Evolutionary conservation across 2,329 filamentous ascomycete genomes (phyloP).

Genomic region (Colletotrichum somersetense): DNA sequence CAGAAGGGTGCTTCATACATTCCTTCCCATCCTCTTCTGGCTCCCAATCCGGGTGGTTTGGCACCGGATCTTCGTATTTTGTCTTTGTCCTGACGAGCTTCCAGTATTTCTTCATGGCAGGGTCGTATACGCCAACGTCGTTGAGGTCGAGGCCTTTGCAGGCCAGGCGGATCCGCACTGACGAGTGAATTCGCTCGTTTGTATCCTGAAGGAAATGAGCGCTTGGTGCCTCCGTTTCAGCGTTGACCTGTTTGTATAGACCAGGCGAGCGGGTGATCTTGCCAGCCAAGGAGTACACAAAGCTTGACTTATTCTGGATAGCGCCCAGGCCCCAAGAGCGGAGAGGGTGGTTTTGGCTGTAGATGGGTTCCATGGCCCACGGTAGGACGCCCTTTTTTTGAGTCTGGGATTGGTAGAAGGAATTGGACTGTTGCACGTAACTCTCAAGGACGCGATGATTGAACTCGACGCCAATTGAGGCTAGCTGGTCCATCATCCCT

Average conservation of each 20-base stretch:
- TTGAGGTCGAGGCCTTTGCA: constrained; percentile 64
- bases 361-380: constrained; percentile 65
- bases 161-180: constrained; percentile 65
- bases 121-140: constrained; percentile 60
- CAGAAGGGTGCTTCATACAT: constrained; percentile 40
- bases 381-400: constrained; percentile 29
- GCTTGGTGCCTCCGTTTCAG: constrained; percentile 53
- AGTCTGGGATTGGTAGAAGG: constrained; percentile 47
- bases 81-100: constrained; percentile 53
- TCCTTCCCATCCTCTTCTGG: constrained; percentile 45
- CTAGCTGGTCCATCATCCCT: constrained; percentile 71
- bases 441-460: constrained; percentile 56
- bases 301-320: constrained; percentile 55
- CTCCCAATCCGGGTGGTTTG: constrained; percentile 51
- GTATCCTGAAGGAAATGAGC: constrained; percentile 62
- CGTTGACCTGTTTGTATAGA: constrained; percentile 60
- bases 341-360: constrained; percentile 60
- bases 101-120: constrained; percentile 60
- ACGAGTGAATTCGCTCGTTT: constrained; percentile 68
- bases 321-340: constrained; percentile 63
- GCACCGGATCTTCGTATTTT: constrained; percentile 52
- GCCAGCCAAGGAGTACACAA: constrained; percentile 60
- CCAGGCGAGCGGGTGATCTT: constrained; percentile 60
- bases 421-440: constrained; percentile 50
- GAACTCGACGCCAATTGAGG: constrained; percentile 65